Percentiles rank a stretch among this genome's conserved stretches.
phyloP scores from a whole-genome alignment of 179 eudicot species.

The Vitellaria paradoxa region DNA sequence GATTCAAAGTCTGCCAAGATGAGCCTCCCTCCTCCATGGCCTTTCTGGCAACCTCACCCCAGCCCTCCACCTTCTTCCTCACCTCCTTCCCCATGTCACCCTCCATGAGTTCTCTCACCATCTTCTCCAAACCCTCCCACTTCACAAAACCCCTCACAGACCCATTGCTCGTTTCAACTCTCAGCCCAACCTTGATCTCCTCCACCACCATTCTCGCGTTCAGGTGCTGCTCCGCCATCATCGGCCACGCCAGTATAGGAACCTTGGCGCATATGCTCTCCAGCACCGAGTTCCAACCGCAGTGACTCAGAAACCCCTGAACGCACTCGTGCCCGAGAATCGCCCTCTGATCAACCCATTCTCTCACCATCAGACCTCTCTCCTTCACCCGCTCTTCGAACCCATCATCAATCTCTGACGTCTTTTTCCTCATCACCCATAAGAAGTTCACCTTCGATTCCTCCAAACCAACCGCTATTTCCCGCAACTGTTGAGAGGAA shows the following conservation, averaged over 20 bases:
- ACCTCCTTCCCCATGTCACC: constrained; percentile 38
- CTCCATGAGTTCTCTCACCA: constrained; percentile 44
- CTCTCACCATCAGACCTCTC: constrained; percentile 43
- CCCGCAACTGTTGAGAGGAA: constrained; percentile 38
- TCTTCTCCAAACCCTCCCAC: constrained; percentile 36
- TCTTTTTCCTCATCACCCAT: constrained; percentile 46
- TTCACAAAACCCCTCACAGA: constrained; percentile 41
- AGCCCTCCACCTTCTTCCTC: constrained; percentile 31
- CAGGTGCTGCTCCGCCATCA: constrained; percentile 60
- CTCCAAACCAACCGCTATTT: constrained; percentile 46
- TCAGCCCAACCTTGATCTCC: constrained; percentile 47
- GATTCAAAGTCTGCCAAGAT: constrained; percentile 37
- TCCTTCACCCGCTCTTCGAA: constrained; percentile 38
- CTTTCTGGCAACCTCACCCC: constrained; percentile 31
- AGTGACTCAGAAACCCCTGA: constrained; percentile 54
- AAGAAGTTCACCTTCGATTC: constrained; percentile 40
- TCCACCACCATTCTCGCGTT: constrained; percentile 59
- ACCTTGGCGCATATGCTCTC: constrained; percentile 51
- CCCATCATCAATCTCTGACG: constrained; percentile 24
- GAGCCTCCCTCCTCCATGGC: constrained; percentile 51
- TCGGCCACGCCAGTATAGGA: constrained; percentile 58
- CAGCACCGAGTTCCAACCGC: constrained; percentile 62
- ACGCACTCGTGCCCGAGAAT: constrained; percentile 38
- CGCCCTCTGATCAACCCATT: constrained; percentile 55
- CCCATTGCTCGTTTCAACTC: constrained; percentile 43